Evolutionary conservation across 1,139 yeast species (phyloP), one percentile per base, ranked within the genome.

Genomic region (Kodamaea fungicola): DNA sequence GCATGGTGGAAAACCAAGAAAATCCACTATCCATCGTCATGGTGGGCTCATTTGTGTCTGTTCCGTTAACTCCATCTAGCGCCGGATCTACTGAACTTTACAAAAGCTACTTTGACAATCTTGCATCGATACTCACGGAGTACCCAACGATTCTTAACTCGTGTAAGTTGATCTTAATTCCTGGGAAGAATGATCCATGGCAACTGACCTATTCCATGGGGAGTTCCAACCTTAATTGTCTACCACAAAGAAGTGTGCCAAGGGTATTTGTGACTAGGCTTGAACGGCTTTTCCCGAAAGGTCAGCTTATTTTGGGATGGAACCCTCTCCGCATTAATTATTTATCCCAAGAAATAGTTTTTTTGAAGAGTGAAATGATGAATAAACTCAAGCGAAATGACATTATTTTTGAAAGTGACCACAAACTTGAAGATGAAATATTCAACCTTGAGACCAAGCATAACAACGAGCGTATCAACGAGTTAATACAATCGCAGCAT

Each of bases 151-250:
- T 70, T 24, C 51, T 65, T 6, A 49, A 51, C 23, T 42, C 46
- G n/a, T 60, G 66, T 31, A 76, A 78, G 31, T 61, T 87, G 34
- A 62, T 86, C 2, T 75, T 92, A 42, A 67, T 90, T 1, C 97
- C 97, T 0, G 97, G 98, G 0, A 78, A 79, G 31, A 84, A 87
- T 49, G 98, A 92, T 57, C 97, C 97, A 0, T 92, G 97, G 97
- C 81, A 81, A 33, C 79, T 94, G 1, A 71, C 83, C 32, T 76
- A 74, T 35, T 75, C 86, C 0, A 68, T 83, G 31, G 94, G 94
- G 2, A 57, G 68, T 7, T 73, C 88, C 0, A 67, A 78, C 16
- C 68, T 83, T 30, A 60, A 75, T 8, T 54, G 74, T 23, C 76
- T 87, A 67, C 98, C 98, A 0, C 83, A 83, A 50, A 66, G 70